These are phyloP conservation scores for Nicotiana paniculata DNA, from an alignment of 257 asterid species.

Conservation along the genomic window DNA sequence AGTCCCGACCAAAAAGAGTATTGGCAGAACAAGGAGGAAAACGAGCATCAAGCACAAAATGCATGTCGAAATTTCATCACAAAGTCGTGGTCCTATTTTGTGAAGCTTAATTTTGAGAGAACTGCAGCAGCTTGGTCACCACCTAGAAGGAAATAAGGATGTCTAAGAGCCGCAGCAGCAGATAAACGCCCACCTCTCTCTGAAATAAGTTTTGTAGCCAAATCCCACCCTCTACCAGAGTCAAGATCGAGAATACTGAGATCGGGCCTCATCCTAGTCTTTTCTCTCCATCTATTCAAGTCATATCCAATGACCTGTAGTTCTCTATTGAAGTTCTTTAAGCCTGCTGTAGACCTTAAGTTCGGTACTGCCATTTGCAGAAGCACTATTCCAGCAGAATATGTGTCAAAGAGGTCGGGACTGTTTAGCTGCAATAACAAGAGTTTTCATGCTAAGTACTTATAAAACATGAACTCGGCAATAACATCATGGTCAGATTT, in stretches of 20 bases:
- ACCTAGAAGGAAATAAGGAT: conserved; percentile 89
- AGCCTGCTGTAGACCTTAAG: conserved; percentile 64
- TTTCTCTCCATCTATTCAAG: conserved; percentile 81
- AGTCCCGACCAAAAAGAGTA: background rate
- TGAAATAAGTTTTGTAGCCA: conserved; percentile 76
- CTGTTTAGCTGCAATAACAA: conserved; percentile 64
- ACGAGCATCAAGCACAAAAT: background rate
- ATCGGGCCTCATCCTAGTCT: conserved; percentile 60
- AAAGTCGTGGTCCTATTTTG: conserved; percentile 20
- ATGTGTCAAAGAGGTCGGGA: conserved; percentile 92
- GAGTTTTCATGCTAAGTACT: background rate
- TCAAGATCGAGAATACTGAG: conserved; percentile 82
- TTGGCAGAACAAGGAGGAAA: background rate
- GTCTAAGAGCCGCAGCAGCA: conserved; percentile 88
- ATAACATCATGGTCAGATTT: background rate
- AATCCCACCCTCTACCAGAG: conserved; percentile 96
- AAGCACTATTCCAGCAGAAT: conserved; percentile 90
- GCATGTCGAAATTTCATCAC: background rate
- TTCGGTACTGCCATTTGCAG: conserved; percentile 85
- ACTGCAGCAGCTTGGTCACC: conserved; percentile 89
- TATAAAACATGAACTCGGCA: background rate
- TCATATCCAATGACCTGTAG: conserved; percentile 74
- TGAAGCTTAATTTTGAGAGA: conserved; percentile 64
- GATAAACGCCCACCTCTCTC: conserved; percentile 82
- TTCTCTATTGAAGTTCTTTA: conserved; percentile 73